Conservation (phyloP, 805 yeast species). For the Debaryomyces hansenii region DNA sequence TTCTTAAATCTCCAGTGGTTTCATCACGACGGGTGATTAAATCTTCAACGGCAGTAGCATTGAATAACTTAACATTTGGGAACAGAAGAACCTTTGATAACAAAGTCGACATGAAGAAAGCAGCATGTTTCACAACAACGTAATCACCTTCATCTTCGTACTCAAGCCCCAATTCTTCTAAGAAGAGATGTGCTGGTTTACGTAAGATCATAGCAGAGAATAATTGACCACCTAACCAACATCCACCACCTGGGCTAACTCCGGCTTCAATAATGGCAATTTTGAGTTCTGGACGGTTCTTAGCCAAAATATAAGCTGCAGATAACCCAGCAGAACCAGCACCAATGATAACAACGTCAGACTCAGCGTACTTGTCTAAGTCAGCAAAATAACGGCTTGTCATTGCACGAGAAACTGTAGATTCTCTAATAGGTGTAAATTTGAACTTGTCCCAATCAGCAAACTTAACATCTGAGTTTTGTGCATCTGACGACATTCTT, state of each 20-base stretch:
- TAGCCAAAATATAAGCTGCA: constrained; percentile 73
- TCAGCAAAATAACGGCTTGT: constrained; percentile 72
- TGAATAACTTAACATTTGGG: constrained; percentile 75
- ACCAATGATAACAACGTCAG: constrained; percentile 74
- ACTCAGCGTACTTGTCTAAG: constrained; percentile 70
- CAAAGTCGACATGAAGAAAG: constrained; percentile 70
- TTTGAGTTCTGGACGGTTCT: constrained; percentile 72
- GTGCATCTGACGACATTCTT: constrained; percentile 17
- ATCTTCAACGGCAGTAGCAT: constrained; percentile 81
- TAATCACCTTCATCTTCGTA: constrained; percentile 81
- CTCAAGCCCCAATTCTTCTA: constrained; percentile 61
- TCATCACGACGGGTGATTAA: constrained; percentile 68
- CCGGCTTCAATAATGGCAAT: constrained; percentile 72
- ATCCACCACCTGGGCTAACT: constrained; percentile 81
- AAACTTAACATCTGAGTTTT: constrained; percentile 25
- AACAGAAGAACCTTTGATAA: constrained; percentile 66
- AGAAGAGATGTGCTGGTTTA: constrained; percentile 73
- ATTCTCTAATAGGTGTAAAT: constrained; percentile 74
- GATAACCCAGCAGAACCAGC: constrained; percentile 78
- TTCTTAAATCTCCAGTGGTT: constrained; percentile 54
- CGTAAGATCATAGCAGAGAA: constrained; percentile 79
- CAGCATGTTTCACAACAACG: constrained; percentile 80
- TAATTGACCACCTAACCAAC: constrained; percentile 75
- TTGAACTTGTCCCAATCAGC: constrained; percentile 69
- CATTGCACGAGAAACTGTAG: constrained; percentile 80